phyloP scores from a whole-genome alignment of 108 stramenopile species.

The Pseudonitzschia multistriata region DNA sequence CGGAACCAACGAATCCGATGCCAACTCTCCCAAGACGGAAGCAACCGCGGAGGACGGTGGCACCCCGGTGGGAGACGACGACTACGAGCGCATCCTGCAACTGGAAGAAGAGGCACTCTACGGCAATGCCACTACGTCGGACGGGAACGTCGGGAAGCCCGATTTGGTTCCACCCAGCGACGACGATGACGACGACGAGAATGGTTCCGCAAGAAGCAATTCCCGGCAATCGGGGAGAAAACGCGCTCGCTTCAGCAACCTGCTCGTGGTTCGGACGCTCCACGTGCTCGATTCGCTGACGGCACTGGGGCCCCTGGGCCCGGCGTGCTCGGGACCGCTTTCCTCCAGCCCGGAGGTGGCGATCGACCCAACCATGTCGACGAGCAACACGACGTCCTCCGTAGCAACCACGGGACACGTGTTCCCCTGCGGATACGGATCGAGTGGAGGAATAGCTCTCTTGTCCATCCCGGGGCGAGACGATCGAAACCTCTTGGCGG shows the following conservation, averaged over 20 bases:
- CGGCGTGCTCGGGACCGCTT: constrained; percentile 67
- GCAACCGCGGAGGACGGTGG: neutral
- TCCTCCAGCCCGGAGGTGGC: constrained; percentile 6
- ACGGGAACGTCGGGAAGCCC: constrained; percentile 18
- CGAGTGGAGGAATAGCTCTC: constrained; percentile 74
- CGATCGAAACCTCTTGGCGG: constrained; percentile 64
- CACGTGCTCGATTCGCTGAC: constrained; percentile 72
- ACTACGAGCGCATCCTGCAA: constrained; percentile 46
- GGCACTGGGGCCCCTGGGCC: constrained; percentile 75
- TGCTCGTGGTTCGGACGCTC: constrained; percentile 46
- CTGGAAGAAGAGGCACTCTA: constrained; percentile 80
- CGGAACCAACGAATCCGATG: constrained; percentile 19
- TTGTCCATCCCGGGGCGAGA: constrained; percentile 71
- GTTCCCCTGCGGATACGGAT: constrained; percentile 81
- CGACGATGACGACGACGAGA: constrained; percentile 45
- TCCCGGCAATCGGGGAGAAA: constrained; percentile 1
- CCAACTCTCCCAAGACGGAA: neutral
- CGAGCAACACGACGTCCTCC: constrained; percentile 20
- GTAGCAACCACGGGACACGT: constrained; percentile 49
- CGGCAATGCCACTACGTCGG: constrained; percentile 32
- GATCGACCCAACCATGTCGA: constrained; percentile 5
- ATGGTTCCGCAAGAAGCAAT: neutral
- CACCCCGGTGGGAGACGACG: neutral
- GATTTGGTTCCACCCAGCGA: constrained; percentile 57
- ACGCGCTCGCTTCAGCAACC: constrained; percentile 27